These are phyloP conservation scores for Xylaria hypoxylon DNA, from an alignment of 2,329 filamentous ascomycete species.

Conservation along the genomic window DNA sequence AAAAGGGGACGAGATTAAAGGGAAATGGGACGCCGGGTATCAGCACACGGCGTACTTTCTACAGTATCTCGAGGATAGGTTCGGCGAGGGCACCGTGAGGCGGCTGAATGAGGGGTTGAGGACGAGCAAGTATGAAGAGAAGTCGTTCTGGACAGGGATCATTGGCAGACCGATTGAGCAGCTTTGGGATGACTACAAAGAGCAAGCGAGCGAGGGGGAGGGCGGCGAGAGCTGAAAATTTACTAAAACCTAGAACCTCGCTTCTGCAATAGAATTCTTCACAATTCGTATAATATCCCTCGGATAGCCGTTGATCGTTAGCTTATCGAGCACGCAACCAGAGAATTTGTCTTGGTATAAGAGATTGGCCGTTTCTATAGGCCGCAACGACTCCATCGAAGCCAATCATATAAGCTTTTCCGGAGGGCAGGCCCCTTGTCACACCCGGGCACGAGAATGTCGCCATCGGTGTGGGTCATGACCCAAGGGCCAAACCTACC, in stretches of 20 bases:
- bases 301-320: conserved; percentile 17
- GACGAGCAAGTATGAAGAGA: conserved; percentile 71
- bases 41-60: conserved; percentile 93
- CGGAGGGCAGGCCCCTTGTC: conserved; percentile 19
- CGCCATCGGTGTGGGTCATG: conserved; percentile 41
- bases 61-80: conserved; percentile 80
- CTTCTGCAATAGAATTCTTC: conserved; percentile 18
- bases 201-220: conserved; percentile 45
- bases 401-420: conserved; percentile 24
- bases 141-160: conserved; percentile 74
- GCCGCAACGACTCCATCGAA: conserved; percentile 13
- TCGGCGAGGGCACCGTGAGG: conserved; percentile 69
- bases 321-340: conserved; percentile 27
- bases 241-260: conserved; percentile 17
- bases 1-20: conserved; percentile 50
- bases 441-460: conserved; percentile 32
- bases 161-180: conserved; percentile 74
- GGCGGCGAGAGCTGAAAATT: neutral
- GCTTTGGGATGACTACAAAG: conserved; percentile 80
- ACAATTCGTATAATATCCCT: conserved; percentile 15
- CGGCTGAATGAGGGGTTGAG: conserved; percentile 76
- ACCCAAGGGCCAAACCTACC: conserved; percentile 37
- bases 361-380: conserved; percentile 2
- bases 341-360: conserved; percentile 8
- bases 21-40: conserved; percentile 89